Evolutionary conservation across 495 filamentous ascomycete genomes (phyloP).

Genomic region (Penicillium bovifimosum): DNA sequence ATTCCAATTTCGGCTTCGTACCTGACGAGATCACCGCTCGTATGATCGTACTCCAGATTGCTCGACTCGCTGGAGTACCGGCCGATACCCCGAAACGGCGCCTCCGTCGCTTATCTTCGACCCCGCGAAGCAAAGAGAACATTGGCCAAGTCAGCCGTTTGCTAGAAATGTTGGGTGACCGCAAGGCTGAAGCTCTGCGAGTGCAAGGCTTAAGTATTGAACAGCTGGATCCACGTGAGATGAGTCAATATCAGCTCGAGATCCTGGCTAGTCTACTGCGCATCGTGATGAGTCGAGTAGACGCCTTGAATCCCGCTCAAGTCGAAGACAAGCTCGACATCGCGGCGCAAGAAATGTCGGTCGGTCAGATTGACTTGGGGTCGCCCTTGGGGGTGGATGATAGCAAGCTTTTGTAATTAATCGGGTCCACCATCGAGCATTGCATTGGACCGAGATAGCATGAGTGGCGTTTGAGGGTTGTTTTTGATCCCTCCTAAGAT

Average conservation of each 20-base stretch:
- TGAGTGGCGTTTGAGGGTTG: not conserved
- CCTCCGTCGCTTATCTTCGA: constrained; percentile 38
- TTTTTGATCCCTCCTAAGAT: not conserved
- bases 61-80: constrained; percentile 41
- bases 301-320: constrained; percentile 22
- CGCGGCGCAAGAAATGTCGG: constrained; percentile 53
- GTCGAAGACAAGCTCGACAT: constrained; percentile 40
- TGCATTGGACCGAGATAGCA: not conserved
- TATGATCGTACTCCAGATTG: constrained; percentile 47
- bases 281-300: constrained; percentile 45
- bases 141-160: constrained; percentile 36
- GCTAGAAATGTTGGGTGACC: constrained; percentile 33
- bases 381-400: constrained; percentile 26
- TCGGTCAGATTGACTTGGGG: constrained; percentile 32
- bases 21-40: constrained; percentile 47
- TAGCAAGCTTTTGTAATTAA: constrained; percentile 24
- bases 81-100: constrained; percentile 36
- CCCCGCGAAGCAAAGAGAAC: constrained; percentile 42
- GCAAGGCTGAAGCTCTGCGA: constrained; percentile 31
- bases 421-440: not conserved
- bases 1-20: constrained; percentile 47
- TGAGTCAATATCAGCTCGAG: constrained; percentile 44
- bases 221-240: constrained; percentile 36
- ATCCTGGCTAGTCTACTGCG: constrained; percentile 48
- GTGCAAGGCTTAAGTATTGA: constrained; percentile 31